A percentile compares a stretch with the other conserved stretches of the same genome.
phyloP scores from a whole-genome alignment of 441 rosid species.

The Macaranga tanarius region DNA sequence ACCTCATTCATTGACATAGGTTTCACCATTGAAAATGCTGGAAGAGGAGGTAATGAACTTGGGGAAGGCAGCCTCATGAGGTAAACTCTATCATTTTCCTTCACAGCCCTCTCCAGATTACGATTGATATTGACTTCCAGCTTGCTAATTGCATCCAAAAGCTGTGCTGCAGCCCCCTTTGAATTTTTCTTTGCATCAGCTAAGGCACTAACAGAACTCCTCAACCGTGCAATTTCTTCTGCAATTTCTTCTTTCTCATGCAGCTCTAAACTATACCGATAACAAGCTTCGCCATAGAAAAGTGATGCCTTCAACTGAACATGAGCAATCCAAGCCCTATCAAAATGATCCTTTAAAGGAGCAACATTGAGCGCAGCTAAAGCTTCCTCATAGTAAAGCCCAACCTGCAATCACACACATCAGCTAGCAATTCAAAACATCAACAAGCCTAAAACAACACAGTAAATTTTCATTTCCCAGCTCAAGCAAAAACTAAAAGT shows the following conservation, averaged over 20 bases:
- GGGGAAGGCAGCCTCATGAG: constrained; percentile 94
- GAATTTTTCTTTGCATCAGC: constrained; percentile 75
- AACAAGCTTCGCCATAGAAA: constrained; percentile 88
- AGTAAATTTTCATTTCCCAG: neutral
- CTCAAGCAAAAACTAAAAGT: neutral
- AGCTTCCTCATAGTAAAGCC: constrained; percentile 89
- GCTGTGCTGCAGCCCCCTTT: constrained; percentile 81
- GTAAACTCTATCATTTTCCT: constrained; percentile 97
- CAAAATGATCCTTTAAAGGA: constrained; percentile 91
- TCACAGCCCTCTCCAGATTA: constrained; percentile 83
- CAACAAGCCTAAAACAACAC: constrained; percentile 1
- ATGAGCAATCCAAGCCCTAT: constrained; percentile 83
- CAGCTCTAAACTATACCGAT: constrained; percentile 72
- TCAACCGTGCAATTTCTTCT: constrained; percentile 88
- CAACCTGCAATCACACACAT: constrained; percentile 50
- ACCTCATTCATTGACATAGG: constrained; percentile 78
- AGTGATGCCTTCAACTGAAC: constrained; percentile 87
- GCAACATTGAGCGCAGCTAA: constrained; percentile 60
- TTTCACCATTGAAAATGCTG: constrained; percentile 92
- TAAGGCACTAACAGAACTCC: constrained; percentile 62
- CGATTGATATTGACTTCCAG: constrained; percentile 69
- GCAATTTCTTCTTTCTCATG: constrained; percentile 96
- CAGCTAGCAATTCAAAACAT: neutral
- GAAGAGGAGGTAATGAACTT: constrained; percentile 67
- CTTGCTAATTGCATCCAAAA: constrained; percentile 74